Base-by-base conservation (phyloP, 2,329 filamentous ascomycete genomes). In the Talaromyces atroroseus region DNA sequence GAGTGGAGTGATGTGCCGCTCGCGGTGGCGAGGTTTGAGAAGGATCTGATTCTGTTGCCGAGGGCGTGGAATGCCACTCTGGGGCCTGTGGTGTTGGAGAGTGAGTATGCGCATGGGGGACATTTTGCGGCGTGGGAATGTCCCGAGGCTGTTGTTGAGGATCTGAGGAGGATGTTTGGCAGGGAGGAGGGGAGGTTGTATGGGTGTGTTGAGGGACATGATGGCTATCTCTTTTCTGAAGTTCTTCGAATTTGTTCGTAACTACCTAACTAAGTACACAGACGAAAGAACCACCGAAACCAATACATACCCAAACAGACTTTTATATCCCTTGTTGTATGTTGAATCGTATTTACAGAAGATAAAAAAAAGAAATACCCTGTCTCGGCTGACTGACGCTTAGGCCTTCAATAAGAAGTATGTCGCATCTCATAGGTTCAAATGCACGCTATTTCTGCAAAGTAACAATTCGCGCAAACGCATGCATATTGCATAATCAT, bases 121-220 rank as follows among this genome's bases (percentile, higher is more conserved):
- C 53, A 55, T 49, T 55, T 55, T 14, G 23, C 53, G 24, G 36
- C 46, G 46, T 55, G 53, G 53, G 53, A 55, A 26, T 45, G 46
- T 34, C 47, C 53, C 3, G 53, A 34, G 5, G 26, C 18, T 7
- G 32, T 55, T 14, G 53, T 21, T 18, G 20, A 20, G 18, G 40
- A 44, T 44, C 12, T 44, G 40, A 44, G 40, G 40, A 12, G 40
- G 20, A 21, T 44, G 40, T 23, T 44, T 42, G 38, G 38, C 2
- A 20, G 16, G 14, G 40, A 20, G n/a, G n/a, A n/a, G n/a, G 40
- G 40, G 40, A 44, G 18, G 10, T n/a, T 20, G 38, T 42, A 21
- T 42, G 38, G 38, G 6, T 42, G 38, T 11, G 38, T 42, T 42
- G 18, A 21, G 18, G 38, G 38, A 8, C n/a, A 8, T n/a, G 8